Base-by-base conservation (phyloP, 208 protist genomes). In the Leishmania aethiopica region DNA sequence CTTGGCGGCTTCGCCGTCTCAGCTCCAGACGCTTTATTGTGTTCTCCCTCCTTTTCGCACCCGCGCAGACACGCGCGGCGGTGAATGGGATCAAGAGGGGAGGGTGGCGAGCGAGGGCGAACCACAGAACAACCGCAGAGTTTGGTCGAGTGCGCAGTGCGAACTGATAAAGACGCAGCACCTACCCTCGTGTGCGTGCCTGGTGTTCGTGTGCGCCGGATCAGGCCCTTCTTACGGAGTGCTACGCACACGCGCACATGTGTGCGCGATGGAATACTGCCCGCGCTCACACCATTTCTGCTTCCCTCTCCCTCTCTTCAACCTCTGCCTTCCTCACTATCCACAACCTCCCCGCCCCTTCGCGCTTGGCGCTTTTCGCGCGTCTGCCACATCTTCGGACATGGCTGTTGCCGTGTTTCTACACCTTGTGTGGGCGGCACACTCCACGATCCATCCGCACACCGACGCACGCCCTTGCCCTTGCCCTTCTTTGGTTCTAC, bases 241-340 rank as follows among this genome's bases (percentile, higher is more conserved):
- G n/a, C 59, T 4, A 37, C 76, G 15, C 32, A 47, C 60, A 0
- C 35, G 32, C 70, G 22, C 57, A 77, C 8, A 3, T 7, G 28
- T 32, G 57, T 11, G 28, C 25, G 57, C 25, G 17, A 62, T 32
- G 57, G 25, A 32, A 8, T 62, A 22, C 25, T 45, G 25, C 15
- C 32, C 2, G 28, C 59, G 32, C 62, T 75, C 11, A 1, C 32
- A 25, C 3, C 37, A 51, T 51, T 35, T 7, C 40, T n/a, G 22
- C 47, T 66, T 74, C 79, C n/a, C 71, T 60, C 40, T 78, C 51
- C 57, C 25, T 62, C 25, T 62, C 25, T 62, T 62, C 57, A 11
- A 62, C 25, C 6, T 10, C 57, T n/a, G 10, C 28, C 25, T 55
- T 19, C 51, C 8, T 32, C 28, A n/a, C 57, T 25, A 11, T 11